Evolutionary conservation across 768 basidiomycete genomes (phyloP).

Genomic region (Glaciozyma martinii): DNA sequence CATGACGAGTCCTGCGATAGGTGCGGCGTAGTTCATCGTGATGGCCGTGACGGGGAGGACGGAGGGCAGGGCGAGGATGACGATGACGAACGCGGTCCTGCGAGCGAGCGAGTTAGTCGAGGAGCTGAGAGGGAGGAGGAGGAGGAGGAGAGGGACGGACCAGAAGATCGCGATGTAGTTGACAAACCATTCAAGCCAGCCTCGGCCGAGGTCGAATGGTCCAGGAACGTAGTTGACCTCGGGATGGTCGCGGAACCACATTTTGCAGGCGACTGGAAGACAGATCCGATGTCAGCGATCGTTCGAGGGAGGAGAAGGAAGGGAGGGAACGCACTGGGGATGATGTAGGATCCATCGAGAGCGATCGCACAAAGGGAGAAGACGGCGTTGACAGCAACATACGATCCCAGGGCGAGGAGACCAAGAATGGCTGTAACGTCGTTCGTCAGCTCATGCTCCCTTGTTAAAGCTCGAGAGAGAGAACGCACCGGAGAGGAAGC

Average conservation of each 20-base stretch:
- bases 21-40: conserved; percentile 32
- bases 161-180: conserved; percentile 30
- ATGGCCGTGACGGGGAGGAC: conserved; percentile 12
- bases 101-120: conserved; percentile 9
- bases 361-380: conserved; percentile 33
- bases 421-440: not conserved
- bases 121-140: not conserved
- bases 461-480: too few relatives aligned
- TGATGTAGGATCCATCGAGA: conserved; percentile 10
- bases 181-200: conserved; percentile 13
- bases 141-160: not conserved
- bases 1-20: conserved; percentile 36
- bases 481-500: conserved; percentile 18
- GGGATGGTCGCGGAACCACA: conserved; percentile 33
- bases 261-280: conserved; percentile 31
- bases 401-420: conserved; percentile 24
- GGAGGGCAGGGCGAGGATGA: conserved; percentile 36
- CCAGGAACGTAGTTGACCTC: conserved; percentile 37
- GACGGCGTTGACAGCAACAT: conserved; percentile 32
- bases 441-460: not conserved
- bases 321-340: not conserved
- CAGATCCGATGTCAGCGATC: conserved; percentile 16
- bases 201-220: conserved; percentile 38
- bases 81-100: conserved; percentile 38
- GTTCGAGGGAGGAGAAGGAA: not conserved